Evolutionary conservation across 805 yeast genomes (phyloP), one percentile per base, ranked within the genome.

Genomic region (Ogataea trehalophila): DNA sequence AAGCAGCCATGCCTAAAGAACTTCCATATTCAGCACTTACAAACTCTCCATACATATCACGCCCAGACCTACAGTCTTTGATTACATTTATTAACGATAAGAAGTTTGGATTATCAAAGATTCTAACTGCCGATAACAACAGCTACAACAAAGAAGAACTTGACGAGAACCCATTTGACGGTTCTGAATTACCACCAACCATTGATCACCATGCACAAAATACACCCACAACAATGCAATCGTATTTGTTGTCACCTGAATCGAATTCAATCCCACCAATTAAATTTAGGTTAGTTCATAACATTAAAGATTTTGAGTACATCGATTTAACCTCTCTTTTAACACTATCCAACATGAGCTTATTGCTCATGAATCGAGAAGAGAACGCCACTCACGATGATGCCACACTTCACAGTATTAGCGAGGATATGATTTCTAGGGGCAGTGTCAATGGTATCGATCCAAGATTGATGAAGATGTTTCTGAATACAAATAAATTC

Each of bases 51-150:
- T 81, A 82, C 46, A 66, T 85, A 6, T 72, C 83, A 1, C 62
- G 79, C 43, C 78, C 79, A 16, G 83, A 83, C 55, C 64, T 85
- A 56, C 74, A 80, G 52, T 79, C 86, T 0, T 66, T 86, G 41
- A 73, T 85, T 11, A 69, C 83, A 3, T 84, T 76, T 51, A 75
- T 85, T 37, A 85, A 85, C 56, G 72, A 70, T 51, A 72, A 67
- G 55, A 68, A 60, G 34, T 60, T 55, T 48, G 67, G 68, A 5
- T 48, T 57, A 15, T 54, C 61, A 14, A 54, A 61, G n/a, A 23
- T 49, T 2, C 43, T 44, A 20, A 49, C n/a, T 23, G 16, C 17
- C 16, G 20, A 15, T 18, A 33, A 42, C 22, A 38, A 16, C 5
- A 13, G 14, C 4, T 35, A 22, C 17, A 33, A 42, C 22, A 16